phyloP scores from a whole-genome alignment of 139 green algal genomes.

The Penium margaritaceum region DNA sequence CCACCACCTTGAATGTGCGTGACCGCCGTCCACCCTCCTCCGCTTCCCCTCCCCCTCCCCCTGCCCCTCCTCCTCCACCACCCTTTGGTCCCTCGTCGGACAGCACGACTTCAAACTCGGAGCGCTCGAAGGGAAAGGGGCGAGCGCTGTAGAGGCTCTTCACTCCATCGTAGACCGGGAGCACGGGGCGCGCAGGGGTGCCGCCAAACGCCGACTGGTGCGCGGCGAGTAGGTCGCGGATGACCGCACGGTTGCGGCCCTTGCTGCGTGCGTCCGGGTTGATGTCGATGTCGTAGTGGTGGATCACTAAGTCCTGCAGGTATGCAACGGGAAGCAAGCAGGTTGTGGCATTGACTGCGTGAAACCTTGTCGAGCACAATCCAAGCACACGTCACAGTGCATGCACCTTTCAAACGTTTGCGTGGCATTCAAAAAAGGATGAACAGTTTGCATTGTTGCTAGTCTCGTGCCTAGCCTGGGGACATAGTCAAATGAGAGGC shows the following conservation, averaged over 20 bases:
- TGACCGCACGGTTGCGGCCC: not conserved
- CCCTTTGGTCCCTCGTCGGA: not conserved
- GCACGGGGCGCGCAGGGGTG: not conserved
- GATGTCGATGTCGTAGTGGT: conserved; percentile 3
- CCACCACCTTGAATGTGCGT: too few species aligned
- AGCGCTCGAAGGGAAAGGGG: not conserved
- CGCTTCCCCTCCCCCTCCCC: not conserved
- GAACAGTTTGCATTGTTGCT: too few species aligned
- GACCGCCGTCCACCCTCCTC: too few species aligned
- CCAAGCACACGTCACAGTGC: too few species aligned
- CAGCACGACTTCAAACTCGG: not conserved
- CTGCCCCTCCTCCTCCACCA: not conserved
- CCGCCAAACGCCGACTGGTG: not conserved
- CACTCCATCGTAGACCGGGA: not conserved
- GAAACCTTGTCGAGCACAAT: too few species aligned
- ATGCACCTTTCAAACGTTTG: too few species aligned
- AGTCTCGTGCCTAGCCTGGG: too few species aligned
- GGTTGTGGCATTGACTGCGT: too few species aligned
- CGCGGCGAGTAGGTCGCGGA: not conserved
- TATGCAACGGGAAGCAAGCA: too few species aligned
- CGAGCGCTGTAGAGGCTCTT: not conserved
- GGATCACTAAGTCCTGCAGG: not conserved
- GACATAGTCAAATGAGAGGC: too few species aligned
- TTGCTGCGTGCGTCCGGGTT: not conserved
- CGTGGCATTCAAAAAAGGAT: too few species aligned